Conservation (phyloP, 169 alveolate species). For the Eimeria praecox region DNA sequence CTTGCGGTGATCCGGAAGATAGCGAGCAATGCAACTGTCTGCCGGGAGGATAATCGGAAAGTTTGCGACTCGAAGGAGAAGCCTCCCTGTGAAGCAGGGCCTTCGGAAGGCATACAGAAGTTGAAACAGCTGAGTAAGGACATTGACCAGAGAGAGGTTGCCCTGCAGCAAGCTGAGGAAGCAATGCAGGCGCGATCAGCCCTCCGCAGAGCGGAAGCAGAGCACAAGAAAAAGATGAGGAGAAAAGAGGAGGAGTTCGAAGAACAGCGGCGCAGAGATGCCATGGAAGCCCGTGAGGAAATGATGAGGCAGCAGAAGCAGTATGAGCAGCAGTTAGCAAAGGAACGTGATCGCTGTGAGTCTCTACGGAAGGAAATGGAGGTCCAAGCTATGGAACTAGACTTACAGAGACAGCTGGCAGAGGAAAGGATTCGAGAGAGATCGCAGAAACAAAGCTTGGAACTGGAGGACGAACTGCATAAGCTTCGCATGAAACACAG, state of each 20-base stretch:
- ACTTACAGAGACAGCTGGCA: conserved; percentile 53
- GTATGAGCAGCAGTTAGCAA: conserved; percentile 72
- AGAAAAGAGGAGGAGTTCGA: conserved; percentile 71
- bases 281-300: conserved; percentile 51
- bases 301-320: conserved; percentile 34
- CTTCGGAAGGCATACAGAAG: not conserved
- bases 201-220: conserved; percentile 47
- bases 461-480: conserved; percentile 60
- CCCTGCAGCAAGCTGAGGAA: conserved; percentile 73
- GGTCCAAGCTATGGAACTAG: conserved; percentile 66
- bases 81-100: not conserved
- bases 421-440: conserved; percentile 39
- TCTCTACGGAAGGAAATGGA: conserved; percentile 68
- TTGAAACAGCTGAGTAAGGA: conserved; percentile 13
- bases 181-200: conserved; percentile 70
- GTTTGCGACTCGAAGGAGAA: not conserved
- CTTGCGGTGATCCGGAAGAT: conserved; percentile 60
- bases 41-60: not conserved
- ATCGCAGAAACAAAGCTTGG: conserved; percentile 23
- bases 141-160: conserved; percentile 45
- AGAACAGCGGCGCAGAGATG: conserved; percentile 51
- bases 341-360: conserved; percentile 61
- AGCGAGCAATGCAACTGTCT: conserved; percentile 16
- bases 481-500: conserved; percentile 54
- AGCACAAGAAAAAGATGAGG: conserved; percentile 52